Conservation (phyloP, 2,329 filamentous ascomycete genomes). For the Alternaria hordeiaustralica region DNA sequence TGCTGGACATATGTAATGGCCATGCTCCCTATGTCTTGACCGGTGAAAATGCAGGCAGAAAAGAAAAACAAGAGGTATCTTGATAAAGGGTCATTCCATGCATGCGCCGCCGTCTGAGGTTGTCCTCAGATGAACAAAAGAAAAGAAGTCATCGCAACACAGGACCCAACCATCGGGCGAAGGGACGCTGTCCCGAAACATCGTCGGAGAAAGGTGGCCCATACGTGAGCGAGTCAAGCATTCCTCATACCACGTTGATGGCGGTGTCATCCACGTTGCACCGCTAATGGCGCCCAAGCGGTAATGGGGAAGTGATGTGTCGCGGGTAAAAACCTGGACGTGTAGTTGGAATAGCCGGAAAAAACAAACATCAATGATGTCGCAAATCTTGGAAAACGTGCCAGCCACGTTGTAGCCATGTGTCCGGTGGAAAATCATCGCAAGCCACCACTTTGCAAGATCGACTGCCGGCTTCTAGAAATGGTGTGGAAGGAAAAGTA, state of each 20-base stretch:
- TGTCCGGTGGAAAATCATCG: constrained; percentile 33
- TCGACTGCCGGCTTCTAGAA: constrained; percentile 38
- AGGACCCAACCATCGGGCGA: neutral
- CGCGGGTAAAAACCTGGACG: constrained; percentile 10
- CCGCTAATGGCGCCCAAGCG: constrained; percentile 12
- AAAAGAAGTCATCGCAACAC: constrained; percentile 9
- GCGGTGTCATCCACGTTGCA: constrained; percentile 11
- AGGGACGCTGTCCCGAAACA: constrained; percentile 3
- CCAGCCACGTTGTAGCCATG: constrained; percentile 36
- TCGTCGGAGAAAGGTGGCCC: neutral
- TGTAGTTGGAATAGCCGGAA: constrained; percentile 16
- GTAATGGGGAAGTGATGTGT: constrained; percentile 14
- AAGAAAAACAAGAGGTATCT: constrained; percentile 32
- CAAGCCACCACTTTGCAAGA: constrained; percentile 45
- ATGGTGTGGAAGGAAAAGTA: constrained; percentile 25
- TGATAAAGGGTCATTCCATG: constrained; percentile 15
- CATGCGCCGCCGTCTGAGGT: constrained; percentile 13
- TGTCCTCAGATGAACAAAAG: neutral
- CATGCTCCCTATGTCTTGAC: constrained; percentile 2
- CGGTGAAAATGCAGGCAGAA: neutral
- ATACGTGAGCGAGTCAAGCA: neutral
- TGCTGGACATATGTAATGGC: neutral
- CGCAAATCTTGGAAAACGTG: constrained; percentile 31
- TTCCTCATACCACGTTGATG: neutral
- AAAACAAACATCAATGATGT: constrained; percentile 23